Percentiles rank a stretch among this genome's conserved stretches.
Evolutionary conservation across 345 rosid genomes (phyloP).

Genomic region (Aquilaria yunnanensis): DNA sequence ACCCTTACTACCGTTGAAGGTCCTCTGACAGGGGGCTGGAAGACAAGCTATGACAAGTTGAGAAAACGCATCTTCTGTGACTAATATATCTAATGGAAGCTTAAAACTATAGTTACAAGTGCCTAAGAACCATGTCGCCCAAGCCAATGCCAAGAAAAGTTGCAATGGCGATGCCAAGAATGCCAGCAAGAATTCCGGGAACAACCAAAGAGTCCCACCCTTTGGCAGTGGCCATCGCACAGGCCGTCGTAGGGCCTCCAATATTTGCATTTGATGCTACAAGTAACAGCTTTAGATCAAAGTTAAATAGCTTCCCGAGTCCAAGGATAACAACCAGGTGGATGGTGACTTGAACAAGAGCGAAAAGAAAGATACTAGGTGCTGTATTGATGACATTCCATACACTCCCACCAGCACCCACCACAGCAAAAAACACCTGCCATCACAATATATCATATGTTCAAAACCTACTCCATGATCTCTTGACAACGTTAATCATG

Average conservation of each 20-base stretch:
- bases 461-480: too few relatives aligned
- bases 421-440: slow-evolving; percentile 60
- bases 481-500: too few relatives aligned
- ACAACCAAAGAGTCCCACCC: slow-evolving; percentile 73
- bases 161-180: slow-evolving; percentile 65
- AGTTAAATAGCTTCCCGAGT: slow-evolving; percentile 41
- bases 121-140: slow-evolving; percentile 52
- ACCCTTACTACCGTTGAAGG: too few relatives aligned
- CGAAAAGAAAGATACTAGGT: slow-evolving; percentile 67
- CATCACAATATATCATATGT: not conserved
- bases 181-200: slow-evolving; percentile 68
- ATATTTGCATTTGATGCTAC: slow-evolving; percentile 80
- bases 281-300: slow-evolving; percentile 52
- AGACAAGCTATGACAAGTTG: too few relatives aligned
- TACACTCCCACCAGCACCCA: slow-evolving; percentile 80
- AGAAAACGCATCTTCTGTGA: too few relatives aligned
- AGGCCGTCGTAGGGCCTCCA: slow-evolving; percentile 89
- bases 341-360: slow-evolving; percentile 51
- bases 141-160: slow-evolving; percentile 74
- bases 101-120: slow-evolving; percentile 21
- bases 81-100: too few relatives aligned
- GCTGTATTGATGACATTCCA: slow-evolving; percentile 67
- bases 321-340: slow-evolving; percentile 52
- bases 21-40: too few relatives aligned
- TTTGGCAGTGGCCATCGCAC: slow-evolving; percentile 85